Conservation (phyloP, 2,329 filamentous ascomycete genomes). For the Aspergillus eucalypticola region DNA sequence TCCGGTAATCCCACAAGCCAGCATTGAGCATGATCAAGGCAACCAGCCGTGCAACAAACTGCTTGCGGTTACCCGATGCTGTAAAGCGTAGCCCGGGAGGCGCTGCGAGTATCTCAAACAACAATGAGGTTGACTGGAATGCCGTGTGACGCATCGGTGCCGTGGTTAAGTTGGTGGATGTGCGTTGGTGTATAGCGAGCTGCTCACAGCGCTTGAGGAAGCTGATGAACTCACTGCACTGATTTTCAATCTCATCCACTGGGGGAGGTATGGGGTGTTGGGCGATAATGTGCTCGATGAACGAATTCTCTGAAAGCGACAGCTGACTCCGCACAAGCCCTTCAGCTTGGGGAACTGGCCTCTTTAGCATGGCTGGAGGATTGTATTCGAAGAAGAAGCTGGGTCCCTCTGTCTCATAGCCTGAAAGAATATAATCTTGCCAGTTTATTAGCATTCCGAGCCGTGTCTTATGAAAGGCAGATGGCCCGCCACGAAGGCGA, state of each 20-base stretch:
- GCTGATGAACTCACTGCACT: slow-evolving; percentile 41
- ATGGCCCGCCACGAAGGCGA: slow-evolving; percentile 38
- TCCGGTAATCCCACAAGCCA: slow-evolving; percentile 44
- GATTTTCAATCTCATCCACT: slow-evolving; percentile 34
- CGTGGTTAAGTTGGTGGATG: slow-evolving; percentile 17
- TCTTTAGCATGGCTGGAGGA: slow-evolving; percentile 4
- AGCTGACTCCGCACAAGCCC: neutral
- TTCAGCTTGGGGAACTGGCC: neutral
- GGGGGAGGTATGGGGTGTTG: slow-evolving; percentile 16
- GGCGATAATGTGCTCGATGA: neutral
- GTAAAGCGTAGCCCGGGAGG: slow-evolving; percentile 37
- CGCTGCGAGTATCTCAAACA: slow-evolving; percentile 36
- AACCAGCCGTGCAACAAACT: slow-evolving; percentile 39
- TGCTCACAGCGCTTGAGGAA: slow-evolving; percentile 42
- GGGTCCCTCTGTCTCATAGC: slow-evolving; percentile 37
- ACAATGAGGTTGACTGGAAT: slow-evolving; percentile 32
- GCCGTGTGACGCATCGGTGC: slow-evolving; percentile 28
- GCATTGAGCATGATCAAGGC: slow-evolving; percentile 41
- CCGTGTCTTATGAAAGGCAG: slow-evolving; percentile 38
- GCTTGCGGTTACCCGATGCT: slow-evolving; percentile 39
- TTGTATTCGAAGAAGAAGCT: slow-evolving; percentile 39
- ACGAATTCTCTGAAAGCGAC: neutral
- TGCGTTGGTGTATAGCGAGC: slow-evolving; percentile 33
- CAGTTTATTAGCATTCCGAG: slow-evolving; percentile 45
- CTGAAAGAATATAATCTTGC: slow-evolving; percentile 45